These are phyloP conservation scores for Neurospora tetraspora DNA, from an alignment of 495 filamentous ascomycete genomes.

Conservation along the genomic window DNA sequence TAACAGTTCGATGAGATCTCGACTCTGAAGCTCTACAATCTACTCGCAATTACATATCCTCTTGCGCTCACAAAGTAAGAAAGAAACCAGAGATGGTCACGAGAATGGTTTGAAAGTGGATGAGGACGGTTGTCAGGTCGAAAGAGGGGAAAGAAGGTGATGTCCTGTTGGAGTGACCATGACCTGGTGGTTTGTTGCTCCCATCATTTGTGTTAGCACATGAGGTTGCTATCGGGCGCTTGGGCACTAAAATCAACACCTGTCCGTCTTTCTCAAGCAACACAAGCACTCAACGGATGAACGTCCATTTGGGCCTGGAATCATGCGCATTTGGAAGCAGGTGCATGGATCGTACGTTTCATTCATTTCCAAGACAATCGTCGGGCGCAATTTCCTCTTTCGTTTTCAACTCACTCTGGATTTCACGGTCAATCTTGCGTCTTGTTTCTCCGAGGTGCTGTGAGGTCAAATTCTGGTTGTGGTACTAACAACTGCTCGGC, in stretches of 20 bases:
- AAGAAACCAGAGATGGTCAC: neutral
- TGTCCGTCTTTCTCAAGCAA: neutral
- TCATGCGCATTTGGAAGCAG: neutral
- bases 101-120: neutral
- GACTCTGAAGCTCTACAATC: neutral
- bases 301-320: neutral
- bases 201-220: neutral
- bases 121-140: neutral
- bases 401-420: neutral
- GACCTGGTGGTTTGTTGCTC: neutral
- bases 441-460: neutral
- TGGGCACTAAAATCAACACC: neutral
- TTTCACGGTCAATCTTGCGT: neutral
- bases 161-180: neutral
- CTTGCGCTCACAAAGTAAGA: neutral
- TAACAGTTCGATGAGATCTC: neutral
- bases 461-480: neutral
- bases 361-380: neutral
- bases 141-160: neutral
- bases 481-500: neutral
- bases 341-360: neutral
- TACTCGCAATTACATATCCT: neutral
- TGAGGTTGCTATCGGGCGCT: neutral
- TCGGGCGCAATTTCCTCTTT: neutral
- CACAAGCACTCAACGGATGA: neutral